Percentiles rank a stretch among this genome's conserved stretches.
phyloP scores from a whole-genome alignment of 805 yeast species.

The Zygotorulaspora sp. region DNA sequence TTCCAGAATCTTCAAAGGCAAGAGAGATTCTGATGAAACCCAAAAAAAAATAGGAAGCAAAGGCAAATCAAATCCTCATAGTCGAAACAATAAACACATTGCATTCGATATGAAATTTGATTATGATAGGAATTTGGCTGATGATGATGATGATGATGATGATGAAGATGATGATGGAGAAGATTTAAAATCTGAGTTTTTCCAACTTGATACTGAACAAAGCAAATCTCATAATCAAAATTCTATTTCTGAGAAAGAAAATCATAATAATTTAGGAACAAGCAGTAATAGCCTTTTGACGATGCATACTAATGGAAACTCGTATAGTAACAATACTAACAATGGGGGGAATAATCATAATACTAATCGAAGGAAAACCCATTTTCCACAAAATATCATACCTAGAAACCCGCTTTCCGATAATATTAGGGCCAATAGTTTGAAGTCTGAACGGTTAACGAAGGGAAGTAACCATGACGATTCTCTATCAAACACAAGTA shows the following conservation, averaged over 20 bases:
- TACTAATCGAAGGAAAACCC: conserved; percentile 13
- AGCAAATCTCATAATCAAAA: conserved; percentile 6
- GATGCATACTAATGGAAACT: conserved; percentile 2
- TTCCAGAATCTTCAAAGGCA: conserved; percentile 26
- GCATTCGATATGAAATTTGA: conserved; percentile 30
- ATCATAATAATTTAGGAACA: conserved; percentile 5
- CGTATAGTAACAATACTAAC: conserved; percentile 4
- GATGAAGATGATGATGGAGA: conserved; percentile 28
- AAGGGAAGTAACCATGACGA: conserved; percentile 12
- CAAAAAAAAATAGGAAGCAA: conserved; percentile 4
- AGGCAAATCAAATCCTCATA: conserved; percentile 4
- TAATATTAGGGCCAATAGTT: conserved; percentile 12
- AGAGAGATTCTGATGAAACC: conserved; percentile 10
- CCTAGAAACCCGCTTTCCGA: conserved; percentile 16
- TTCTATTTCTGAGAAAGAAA: conserved; percentile 7
- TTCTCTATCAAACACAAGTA: conserved; percentile 2
- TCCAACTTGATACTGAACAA: conserved; percentile 18
- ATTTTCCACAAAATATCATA: conserved; percentile 22
- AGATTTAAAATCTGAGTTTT: conserved; percentile 23
- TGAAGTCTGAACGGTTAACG: conserved; percentile 12
- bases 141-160: conserved; percentile 34
- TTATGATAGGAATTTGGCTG: conserved; percentile 31
- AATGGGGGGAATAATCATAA: conserved; percentile 6
- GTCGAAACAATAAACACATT: conserved; percentile 10
- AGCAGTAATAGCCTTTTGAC: conserved; percentile 10